Conservation (phyloP, 106 monocot genomes). For the Agapanthus africanus region DNA sequence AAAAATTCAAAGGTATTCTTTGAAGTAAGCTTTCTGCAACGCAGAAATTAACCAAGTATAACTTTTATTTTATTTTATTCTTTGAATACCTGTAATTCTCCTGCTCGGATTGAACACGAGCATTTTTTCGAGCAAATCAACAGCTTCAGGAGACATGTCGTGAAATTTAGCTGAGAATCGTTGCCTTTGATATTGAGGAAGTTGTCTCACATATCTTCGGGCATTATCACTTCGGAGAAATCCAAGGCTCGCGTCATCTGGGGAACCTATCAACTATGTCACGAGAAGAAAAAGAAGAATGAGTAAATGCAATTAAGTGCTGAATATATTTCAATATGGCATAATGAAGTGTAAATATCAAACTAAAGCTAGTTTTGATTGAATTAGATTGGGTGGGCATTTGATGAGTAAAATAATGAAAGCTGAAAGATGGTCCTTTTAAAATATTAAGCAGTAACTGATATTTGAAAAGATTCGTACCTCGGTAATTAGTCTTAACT, state of each 20-base stretch:
- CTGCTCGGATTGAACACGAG: constrained; percentile 88
- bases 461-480: constrained; percentile 11
- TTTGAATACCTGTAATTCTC: constrained; percentile 61
- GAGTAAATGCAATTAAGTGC: too few species aligned
- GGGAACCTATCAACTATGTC: constrained; percentile 81
- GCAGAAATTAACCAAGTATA: background rate
- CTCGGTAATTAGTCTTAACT: constrained; percentile 25
- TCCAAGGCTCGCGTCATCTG: constrained; percentile 84
- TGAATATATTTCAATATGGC: too few species aligned
- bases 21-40: too few species aligned
- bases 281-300: constrained; percentile 1
- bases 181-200: constrained; percentile 68
- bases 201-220: constrained; percentile 68
- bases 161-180: constrained; percentile 56
- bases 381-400: too few species aligned
- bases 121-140: constrained; percentile 84
- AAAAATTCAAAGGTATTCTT: too few species aligned
- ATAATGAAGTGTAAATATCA: too few species aligned
- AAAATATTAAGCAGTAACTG: too few species aligned
- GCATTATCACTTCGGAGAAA: constrained; percentile 81
- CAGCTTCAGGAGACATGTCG: constrained; percentile 47
- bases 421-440: too few species aligned
- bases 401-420: too few species aligned
- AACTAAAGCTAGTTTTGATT: too few species aligned
- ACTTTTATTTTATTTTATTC: background rate